Evolutionary conservation across 1,139 yeast species (phyloP), one percentile per base, ranked within the genome.

Genomic region (Suhomyces guaymorum): DNA sequence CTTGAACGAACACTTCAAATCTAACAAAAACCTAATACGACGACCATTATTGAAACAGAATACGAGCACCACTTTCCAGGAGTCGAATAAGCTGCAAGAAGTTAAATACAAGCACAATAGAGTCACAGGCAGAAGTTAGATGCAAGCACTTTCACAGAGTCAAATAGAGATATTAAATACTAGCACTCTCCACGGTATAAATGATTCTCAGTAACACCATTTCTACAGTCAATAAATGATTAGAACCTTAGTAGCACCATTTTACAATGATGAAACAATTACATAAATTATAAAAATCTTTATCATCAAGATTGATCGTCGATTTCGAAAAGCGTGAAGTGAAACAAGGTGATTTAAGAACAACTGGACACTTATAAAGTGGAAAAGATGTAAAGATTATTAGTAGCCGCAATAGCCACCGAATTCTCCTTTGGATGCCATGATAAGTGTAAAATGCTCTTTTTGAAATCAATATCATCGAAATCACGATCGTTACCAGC

Each of bases 341-440:
- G 33, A 28, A 33, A 28, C 19, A 17, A 23, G 14, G 7, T 6
- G 15, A 12, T 23, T 23, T 14, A 12, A 23, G 5, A 15, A 12
- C 7, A 6, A 23, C 26, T 13, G 16, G 25, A 26, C 19, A 19
- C 27, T 53, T 62, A 81, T 52, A 80, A 70, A 42, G 87, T 80
- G 37, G 87, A 80, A 59, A 82, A 82, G 46, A 84, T 82, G 66
- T 84, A 84, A 55, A 87, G 75, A 66, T 94, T 94, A 68, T 94
- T 94, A 17, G 99, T 94, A 20, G 98, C 98, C 33, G 97, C 98
- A 55, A 94, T 87, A 28, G 98, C 98, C 48, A 94, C 96, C 33
- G 95, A 83, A 66, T 92, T 88, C 66, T 94, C 98, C 54, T 73
- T 75, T 46, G 98, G 98, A 69, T 94, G 98, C 98, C 99, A 94